Evolutionary conservation across 768 basidiomycete species (phyloP).

Genomic region (Russula lepida): DNA sequence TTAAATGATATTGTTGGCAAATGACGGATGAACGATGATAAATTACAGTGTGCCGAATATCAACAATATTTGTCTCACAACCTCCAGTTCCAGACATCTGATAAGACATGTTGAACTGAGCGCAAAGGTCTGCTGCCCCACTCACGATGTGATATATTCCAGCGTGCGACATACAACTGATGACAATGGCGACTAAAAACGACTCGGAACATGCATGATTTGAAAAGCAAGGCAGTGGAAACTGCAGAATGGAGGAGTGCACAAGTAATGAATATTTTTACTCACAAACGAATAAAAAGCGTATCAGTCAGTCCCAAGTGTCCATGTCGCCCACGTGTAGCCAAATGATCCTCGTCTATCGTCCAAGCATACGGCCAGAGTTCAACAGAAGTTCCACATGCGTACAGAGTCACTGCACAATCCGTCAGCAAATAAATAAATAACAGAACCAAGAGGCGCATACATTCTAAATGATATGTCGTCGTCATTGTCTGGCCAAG

Average conservation of each 20-base stretch:
- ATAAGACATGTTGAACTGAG: not conserved
- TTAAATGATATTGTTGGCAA: no score
- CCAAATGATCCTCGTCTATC: not conserved
- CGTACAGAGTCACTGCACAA: constrained; percentile 29
- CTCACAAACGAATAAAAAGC: not conserved
- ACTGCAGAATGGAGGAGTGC: not conserved
- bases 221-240: not conserved
- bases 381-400: constrained; percentile 29
- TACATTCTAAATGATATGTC: constrained; percentile 65
- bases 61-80: not conserved
- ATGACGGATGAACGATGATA: no score
- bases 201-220: not conserved
- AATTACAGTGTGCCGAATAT: no score
- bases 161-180: not conserved
- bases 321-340: not conserved
- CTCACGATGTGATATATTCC: not conserved
- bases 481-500: constrained; percentile 59
- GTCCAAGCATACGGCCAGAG: not conserved
- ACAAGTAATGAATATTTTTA: not conserved
- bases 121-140: not conserved
- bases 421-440: not conserved
- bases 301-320: not conserved
- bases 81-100: not conserved
- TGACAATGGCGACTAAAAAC: not conserved
- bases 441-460: constrained; percentile 9